These are phyloP conservation scores for Thielaviopsis musarum DNA, from an alignment of 2,329 filamentous ascomycete species.

Conservation along the genomic window DNA sequence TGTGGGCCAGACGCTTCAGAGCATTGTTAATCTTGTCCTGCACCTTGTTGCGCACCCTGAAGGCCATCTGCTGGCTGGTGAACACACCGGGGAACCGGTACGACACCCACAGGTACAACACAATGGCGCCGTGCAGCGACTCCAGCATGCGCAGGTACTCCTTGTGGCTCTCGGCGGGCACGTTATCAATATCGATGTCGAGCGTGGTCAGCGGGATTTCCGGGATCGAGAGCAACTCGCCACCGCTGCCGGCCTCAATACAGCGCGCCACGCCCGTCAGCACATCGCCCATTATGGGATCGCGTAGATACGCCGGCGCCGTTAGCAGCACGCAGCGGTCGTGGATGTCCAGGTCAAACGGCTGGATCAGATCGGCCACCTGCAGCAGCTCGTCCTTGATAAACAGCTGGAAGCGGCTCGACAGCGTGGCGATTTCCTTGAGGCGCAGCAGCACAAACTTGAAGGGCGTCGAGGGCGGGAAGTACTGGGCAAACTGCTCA, in stretches of 20 bases:
- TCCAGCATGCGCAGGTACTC: conserved; percentile 55
- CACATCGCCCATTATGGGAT: conserved; percentile 29
- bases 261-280: conserved; percentile 49
- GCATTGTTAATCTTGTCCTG: conserved; percentile 50
- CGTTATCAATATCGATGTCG: conserved; percentile 37
- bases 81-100: conserved; percentile 78
- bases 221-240: conserved; percentile 53
- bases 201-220: conserved; percentile 58
- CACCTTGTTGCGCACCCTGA: conserved; percentile 60
- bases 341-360: conserved; percentile 47
- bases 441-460: conserved; percentile 67
- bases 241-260: conserved; percentile 49
- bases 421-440: conserved; percentile 47
- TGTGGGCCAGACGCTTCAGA: conserved; percentile 33
- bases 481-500: conserved; percentile 64
- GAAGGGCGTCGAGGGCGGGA: conserved; percentile 65
- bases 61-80: conserved; percentile 54
- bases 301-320: conserved; percentile 46
- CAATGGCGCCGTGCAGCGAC: conserved; percentile 61
- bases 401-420: conserved; percentile 50
- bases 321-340: conserved; percentile 46
- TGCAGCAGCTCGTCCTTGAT: conserved; percentile 40
- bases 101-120: conserved; percentile 83
- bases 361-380: conserved; percentile 60
- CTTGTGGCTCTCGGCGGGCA: conserved; percentile 22